Evolutionary conservation across 805 yeast species (phyloP), one percentile per base, ranked within the genome.

Genomic region (Cyberlindnera subsufficiens): DNA sequence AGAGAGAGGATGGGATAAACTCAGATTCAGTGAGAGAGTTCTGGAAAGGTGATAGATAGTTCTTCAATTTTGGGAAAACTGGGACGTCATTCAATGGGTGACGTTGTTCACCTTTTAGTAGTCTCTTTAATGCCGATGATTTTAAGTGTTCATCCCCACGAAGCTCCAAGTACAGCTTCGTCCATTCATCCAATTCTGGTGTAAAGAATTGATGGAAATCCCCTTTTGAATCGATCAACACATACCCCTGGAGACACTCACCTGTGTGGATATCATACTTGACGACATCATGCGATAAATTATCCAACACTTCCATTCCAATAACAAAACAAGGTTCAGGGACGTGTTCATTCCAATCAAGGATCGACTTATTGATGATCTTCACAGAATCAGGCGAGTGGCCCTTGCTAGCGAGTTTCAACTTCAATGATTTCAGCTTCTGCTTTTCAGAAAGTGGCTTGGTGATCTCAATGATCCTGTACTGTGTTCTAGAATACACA

Each of bases 251-350:
- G 49, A 75, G 71, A 0, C 95, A 91, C 48, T 72, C 69, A 6
- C 80, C 76, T 0, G 88, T 77, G 8, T 64, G 53, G 45, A 79
- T 74, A 54, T 87, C 95, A 58, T 85, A 87, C 30, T 91, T 71
- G 4, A 87, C 74, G 22, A 84, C 75, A 57, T 87, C 96, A 61
- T 87, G 96, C 3, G 93, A 72, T 49, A 88, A 76, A 55, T 86
- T 87, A 61, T 87, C 95, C 59, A 88, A 78, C 7, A 87, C 93
- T 55, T 88, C 95, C 43, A 86, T 63, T 0, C 91, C 95, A 38
- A 87, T 69, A 50, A 87, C 80, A 56, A 78, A 86, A 51, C 93
- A 84, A 1, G 86, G 88, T 33, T 80, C 80, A 5, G 65, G 61
- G 6, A 80, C 81, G 2, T 60, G 56, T 22, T 69, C 66, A 38